Conservation (phyloP, 345 rosid genomes). For the Xanthoceras sorbifolium region DNA sequence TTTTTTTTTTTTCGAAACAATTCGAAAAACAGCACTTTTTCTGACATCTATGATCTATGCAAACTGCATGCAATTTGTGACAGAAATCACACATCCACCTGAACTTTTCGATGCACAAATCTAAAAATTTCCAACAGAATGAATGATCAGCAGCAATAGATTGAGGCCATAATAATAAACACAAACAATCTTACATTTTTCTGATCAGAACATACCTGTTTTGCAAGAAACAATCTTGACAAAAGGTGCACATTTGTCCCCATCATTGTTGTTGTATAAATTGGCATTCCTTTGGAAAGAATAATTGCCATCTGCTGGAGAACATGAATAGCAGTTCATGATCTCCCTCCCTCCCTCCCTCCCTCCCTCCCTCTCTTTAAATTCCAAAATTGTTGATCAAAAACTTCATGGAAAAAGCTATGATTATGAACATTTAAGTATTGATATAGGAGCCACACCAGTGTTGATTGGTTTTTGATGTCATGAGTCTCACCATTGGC, state of each 20-base stretch:
- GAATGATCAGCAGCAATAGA: too few relatives aligned
- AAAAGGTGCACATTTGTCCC: slow-evolving; percentile 22
- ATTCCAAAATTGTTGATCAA: not conserved
- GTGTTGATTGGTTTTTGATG: too few relatives aligned
- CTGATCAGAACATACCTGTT: slow-evolving; percentile 27
- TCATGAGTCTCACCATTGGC: too few relatives aligned
- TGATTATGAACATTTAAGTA: not conserved
- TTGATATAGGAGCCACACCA: not conserved
- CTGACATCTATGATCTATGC: not conserved
- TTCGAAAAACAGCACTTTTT: too few relatives aligned
- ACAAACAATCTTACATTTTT: too few relatives aligned
- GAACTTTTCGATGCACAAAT: not conserved
- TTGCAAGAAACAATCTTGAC: slow-evolving; percentile 28
- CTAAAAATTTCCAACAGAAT: not conserved
- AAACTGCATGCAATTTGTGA: not conserved
- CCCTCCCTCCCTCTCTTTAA: not conserved
- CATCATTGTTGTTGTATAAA: not conserved
- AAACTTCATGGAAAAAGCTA: not conserved
- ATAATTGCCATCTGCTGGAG: not conserved
- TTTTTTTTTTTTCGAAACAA: too few relatives aligned
- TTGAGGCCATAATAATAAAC: too few relatives aligned
- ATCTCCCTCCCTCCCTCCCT: not conserved
- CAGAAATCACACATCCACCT: not conserved
- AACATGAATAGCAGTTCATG: slow-evolving; percentile 24
- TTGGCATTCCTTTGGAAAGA: not conserved